Evolutionary conservation across 2,329 filamentous ascomycete genomes (phyloP).

Genomic region (Diaporthe vexans): DNA sequence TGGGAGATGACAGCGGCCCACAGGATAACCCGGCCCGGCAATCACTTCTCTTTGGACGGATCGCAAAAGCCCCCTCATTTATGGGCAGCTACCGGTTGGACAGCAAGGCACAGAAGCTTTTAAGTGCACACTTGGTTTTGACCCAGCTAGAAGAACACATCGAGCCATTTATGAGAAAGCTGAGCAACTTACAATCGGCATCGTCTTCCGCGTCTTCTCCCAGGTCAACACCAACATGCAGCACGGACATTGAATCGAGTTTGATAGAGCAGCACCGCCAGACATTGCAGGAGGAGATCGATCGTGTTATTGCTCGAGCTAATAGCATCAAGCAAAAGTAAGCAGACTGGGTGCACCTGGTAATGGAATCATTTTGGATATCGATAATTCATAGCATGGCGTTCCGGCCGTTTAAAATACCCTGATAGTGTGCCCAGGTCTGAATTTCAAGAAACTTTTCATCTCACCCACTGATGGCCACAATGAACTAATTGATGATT

Average conservation of each 20-base stretch:
- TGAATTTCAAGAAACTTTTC: neutral
- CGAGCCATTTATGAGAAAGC: conserved; percentile 8
- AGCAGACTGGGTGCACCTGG: neutral
- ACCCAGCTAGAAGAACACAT: conserved; percentile 19
- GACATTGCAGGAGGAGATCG: neutral
- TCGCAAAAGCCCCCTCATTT: conserved; percentile 4
- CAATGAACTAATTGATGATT: neutral
- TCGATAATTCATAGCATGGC: neutral
- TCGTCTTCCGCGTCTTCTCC: conserved; percentile 2
- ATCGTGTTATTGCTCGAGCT: conserved; percentile 7
- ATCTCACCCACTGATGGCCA: neutral
- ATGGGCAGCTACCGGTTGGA: conserved; percentile 15
- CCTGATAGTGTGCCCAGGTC: neutral
- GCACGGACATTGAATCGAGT: neutral
- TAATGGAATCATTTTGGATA: neutral
- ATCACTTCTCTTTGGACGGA: conserved; percentile 8
- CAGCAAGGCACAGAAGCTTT: conserved; percentile 3
- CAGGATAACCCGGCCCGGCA: neutral
- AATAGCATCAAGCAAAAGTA: conserved; percentile 14
- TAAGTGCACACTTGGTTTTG: conserved; percentile 12
- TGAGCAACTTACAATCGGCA: conserved; percentile 5
- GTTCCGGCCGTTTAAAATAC: conserved; percentile 7
- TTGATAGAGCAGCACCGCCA: conserved; percentile 14
- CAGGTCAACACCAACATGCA: neutral
- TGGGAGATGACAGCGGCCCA: conserved; percentile 3